Evolutionary conservation across 2,329 filamentous ascomycete genomes (phyloP).

Genomic region (Colletotrichum phormii): DNA sequence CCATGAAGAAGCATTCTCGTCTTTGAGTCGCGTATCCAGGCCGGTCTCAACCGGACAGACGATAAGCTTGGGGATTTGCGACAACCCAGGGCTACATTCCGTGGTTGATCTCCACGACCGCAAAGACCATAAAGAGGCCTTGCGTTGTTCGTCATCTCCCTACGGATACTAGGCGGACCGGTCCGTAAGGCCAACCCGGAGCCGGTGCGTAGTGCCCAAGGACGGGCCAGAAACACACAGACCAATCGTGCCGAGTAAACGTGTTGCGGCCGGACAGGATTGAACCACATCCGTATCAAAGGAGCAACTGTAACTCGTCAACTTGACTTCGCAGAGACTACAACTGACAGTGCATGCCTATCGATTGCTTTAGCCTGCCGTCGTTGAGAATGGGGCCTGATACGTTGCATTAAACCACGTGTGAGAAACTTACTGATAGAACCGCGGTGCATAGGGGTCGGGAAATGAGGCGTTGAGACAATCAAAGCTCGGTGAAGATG

Average conservation of each 20-base stretch:
- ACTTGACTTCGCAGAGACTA: background rate
- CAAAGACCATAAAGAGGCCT: constrained; percentile 32
- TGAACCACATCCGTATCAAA: constrained; percentile 5
- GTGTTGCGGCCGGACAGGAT: background rate
- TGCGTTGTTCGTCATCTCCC: constrained; percentile 12
- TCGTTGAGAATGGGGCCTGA: background rate
- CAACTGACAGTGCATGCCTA: background rate
- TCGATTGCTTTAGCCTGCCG: background rate
- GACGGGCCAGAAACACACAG: constrained; percentile 21
- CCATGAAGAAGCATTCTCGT: background rate
- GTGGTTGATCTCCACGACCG: constrained; percentile 23
- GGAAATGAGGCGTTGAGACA: background rate
- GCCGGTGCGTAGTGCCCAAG: constrained; percentile 9
- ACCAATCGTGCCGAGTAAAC: constrained; percentile 16
- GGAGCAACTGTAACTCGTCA: background rate
- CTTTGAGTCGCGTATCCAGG: background rate
- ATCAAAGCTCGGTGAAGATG: background rate
- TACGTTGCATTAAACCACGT: background rate
- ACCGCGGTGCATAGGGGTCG: background rate
- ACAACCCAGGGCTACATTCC: constrained; percentile 27
- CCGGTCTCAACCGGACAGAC: background rate
- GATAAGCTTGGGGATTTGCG: background rate
- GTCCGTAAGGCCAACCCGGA: constrained; percentile 24
- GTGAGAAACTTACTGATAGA: background rate
- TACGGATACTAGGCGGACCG: constrained; percentile 18